Base-by-base conservation (phyloP, 257 asterid species). In the Nicotiana tomentosiformis region DNA sequence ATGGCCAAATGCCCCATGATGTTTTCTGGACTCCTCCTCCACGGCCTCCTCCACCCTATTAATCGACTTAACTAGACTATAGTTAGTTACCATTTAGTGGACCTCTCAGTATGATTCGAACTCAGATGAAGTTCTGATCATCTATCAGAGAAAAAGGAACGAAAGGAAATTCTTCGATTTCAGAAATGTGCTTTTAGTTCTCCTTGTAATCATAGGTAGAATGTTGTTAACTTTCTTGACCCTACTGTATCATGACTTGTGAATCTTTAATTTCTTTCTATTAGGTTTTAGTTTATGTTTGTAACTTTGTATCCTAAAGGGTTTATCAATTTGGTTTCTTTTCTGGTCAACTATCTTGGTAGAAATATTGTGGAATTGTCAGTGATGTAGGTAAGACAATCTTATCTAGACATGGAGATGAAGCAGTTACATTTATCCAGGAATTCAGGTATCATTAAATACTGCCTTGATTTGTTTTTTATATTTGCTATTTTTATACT, bases 11-110 rank as follows among this genome's bases (percentile, higher is more conserved):
- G 92, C 84, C 86, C 46, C 88, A 86, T 4, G 93, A 94, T 51
- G 88, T 89, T 10, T 90, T 91, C 23, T 94, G 97, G 98, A 84
- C 90, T 83, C 90, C 90, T 83, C 90, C 90, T 15, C 86, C 80
- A 76, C 53, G 80, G 7, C 92, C 88, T 0, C 90, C 92, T 6
- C 94, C 92, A 2, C 90, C 91, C 3, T 49, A 90, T 12, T 92
- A 81, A 29, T 43, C 51, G 51, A 43, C 51, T 43, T 43, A 9
- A 43, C 12, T 43, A 43, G 51, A 9, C 4, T 2, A 43, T 9
- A 43, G 12, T 9, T 3, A 43, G 51, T 43, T 43, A 43, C 12
- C 51, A 43, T 43, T 43, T 43, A 43, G 51, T 43, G 51, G 1
- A 43, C 51, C 51, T 43, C 12, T 43, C 11, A 9, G 12, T 43